These are phyloP conservation scores for Mycena alexandri DNA, from an alignment of 768 basidiomycete species.

Conservation along the genomic window DNA sequence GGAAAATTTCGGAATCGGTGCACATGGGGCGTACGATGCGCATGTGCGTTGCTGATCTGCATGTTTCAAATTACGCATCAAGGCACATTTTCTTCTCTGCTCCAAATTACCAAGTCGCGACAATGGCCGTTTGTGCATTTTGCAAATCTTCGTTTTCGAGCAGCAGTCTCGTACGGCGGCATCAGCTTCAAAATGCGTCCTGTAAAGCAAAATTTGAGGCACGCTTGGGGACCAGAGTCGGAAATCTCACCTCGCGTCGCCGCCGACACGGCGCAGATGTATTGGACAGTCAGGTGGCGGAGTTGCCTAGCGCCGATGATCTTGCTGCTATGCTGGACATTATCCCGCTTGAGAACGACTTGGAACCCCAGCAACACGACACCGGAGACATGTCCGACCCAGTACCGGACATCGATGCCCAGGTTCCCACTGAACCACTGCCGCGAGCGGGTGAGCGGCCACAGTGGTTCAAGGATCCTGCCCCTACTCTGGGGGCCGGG, in stretches of 20 bases:
- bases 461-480: background rate
- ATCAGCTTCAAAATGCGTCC: background rate
- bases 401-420: slow-evolving; percentile 8
- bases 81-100: background rate
- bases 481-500: background rate
- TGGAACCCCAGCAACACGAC: no score
- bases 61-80: background rate
- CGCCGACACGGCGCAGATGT: background rate
- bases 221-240: background rate
- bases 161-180: background rate
- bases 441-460: background rate
- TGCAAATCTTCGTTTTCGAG: no score
- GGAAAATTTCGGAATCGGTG: no score
- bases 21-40: background rate
- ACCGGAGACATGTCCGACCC: no score
- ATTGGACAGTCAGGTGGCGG: no score
- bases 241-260: background rate
- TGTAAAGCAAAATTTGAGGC: background rate
- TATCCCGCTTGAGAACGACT: slow-evolving; percentile 4
- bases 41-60: background rate
- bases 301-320: background rate
- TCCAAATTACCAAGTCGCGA: no score
- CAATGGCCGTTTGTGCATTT: slow-evolving; percentile 14
- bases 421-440: background rate
- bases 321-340: slow-evolving; percentile 13